A percentile compares a stretch with the other conserved stretches of the same genome.
These are phyloP conservation scores for Alternaria atra DNA, from an alignment of 2,329 filamentous ascomycete genomes.

Conservation along the genomic window DNA sequence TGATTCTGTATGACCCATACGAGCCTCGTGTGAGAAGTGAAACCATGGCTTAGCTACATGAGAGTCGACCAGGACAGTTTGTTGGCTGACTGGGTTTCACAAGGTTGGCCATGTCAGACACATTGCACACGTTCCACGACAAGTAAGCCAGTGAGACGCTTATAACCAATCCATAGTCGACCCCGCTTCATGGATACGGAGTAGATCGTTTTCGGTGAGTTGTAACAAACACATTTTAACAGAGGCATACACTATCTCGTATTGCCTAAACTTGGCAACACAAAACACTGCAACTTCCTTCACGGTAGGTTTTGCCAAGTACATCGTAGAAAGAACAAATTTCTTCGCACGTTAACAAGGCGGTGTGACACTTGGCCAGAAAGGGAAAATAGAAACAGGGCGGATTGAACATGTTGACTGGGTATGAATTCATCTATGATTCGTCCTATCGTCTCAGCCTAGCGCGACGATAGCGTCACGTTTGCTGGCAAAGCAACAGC, in stretches of 20 bases:
- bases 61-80: background rate
- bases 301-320: background rate
- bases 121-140: background rate
- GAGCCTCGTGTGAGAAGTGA: background rate
- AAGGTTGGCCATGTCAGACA: background rate
- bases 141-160: background rate
- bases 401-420: background rate
- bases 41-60: background rate
- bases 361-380: background rate
- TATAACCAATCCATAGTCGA: background rate
- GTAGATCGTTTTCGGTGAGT: background rate
- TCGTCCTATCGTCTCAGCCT: conserved; percentile 6
- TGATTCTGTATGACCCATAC: background rate
- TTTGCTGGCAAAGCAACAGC: background rate
- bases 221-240: background rate
- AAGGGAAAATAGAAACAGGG: background rate
- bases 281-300: background rate
- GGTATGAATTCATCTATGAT: conserved; percentile 17
- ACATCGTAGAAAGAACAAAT: background rate
- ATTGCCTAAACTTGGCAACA: background rate
- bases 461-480: conserved; percentile 5
- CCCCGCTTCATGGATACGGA: background rate
- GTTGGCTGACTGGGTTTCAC: background rate
- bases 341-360: background rate
- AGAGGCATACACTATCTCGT: background rate